Evolutionary conservation across 2,329 filamentous ascomycete species (phyloP), one percentile per base, ranked within the genome.

Genomic region (Phialocephala subalpina): DNA sequence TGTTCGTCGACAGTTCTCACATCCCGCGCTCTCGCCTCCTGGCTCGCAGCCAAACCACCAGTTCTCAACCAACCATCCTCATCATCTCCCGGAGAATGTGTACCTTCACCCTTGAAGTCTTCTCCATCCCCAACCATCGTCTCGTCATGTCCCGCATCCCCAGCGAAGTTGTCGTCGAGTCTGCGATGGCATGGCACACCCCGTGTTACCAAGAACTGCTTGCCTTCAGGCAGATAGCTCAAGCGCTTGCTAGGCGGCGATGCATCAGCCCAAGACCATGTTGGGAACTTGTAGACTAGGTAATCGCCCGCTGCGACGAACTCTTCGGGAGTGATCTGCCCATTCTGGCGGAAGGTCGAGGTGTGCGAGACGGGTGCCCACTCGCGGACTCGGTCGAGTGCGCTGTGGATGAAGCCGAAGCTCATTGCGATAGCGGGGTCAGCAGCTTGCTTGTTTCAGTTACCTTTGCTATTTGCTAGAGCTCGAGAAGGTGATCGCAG

Each of bases 231-330:
- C 3, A 99, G 88, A 77, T 97, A 92, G 70, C 84, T 83, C 63
- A 92, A 92, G 69, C 94, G 91, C 78, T 93, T 92, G 68, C 87
- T 86, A 1, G 90, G 87, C n/a, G 90, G 88, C 63, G 95, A 92
- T 72, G 95, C 94, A 74, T 96, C 93, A 71, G 92, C 90, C 96
- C 96, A 99, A 58, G 93, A 92, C 96, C 96, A 99, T 65, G 95
- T 97, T 9, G 95, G 96, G 81, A 99, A 99, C 83, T 97, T 98
- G 89, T 97, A 97, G 76, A 97, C 94, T 42, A 99, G 89, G 79
- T 98, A 99, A 82, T 99, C 96, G 74, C 96, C 96, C 3, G 96
- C 96, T 3, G 92, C 91, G 59, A 97, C 86, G 80, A 99, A 99
- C 84, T 99, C 96, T 77, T 97, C 95, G 20, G 95, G 95, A 0